A percentile compares a stretch with the other conserved stretches of the same genome.
Evolutionary conservation across 1,284 basidiomycete genomes (phyloP).

Genomic region (Rhodotorula glutinis): DNA sequence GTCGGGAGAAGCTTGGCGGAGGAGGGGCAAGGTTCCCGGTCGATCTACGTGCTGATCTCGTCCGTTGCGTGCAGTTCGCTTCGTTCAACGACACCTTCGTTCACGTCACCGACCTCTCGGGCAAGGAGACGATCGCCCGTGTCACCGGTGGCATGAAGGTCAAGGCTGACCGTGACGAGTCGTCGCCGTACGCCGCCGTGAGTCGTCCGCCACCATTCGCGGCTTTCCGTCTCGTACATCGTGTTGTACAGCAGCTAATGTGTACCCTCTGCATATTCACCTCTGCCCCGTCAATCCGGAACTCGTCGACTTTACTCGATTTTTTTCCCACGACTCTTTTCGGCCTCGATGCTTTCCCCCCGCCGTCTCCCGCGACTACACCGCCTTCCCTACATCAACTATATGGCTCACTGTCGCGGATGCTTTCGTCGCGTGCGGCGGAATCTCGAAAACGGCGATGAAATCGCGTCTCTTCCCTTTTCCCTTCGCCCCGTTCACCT

Average conservation of each 20-base stretch:
- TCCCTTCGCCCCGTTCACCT: too few relatives aligned
- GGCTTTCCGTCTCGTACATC: neutral
- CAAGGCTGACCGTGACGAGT: conserved; percentile 99
- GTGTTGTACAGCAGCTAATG: neutral
- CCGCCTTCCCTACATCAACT: too few relatives aligned
- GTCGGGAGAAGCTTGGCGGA: neutral
- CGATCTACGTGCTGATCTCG: neutral
- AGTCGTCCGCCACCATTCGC: conserved; percentile 37
- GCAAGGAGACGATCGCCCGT: conserved; percentile 97
- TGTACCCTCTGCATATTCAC: too few relatives aligned
- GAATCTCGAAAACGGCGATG: too few relatives aligned
- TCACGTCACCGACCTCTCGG: conserved; percentile 97
- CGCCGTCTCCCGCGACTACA: too few relatives aligned
- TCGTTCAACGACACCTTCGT: conserved; percentile 99
- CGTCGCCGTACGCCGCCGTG: conserved; percentile 97
- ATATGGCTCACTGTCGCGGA: too few relatives aligned
- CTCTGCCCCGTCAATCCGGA: neutral
- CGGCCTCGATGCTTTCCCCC: too few relatives aligned
- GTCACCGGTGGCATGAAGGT: conserved; percentile 99
- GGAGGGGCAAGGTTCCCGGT: neutral
- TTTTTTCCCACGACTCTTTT: neutral
- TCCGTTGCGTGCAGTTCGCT: conserved; percentile 31
- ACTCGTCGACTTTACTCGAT: neutral
- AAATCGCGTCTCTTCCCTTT: too few relatives aligned
- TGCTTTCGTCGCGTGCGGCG: too few relatives aligned